Percentiles rank a stretch among this genome's conserved stretches.
phyloP scores from a whole-genome alignment of 192 early-diverging fungal species.

The Neocallimastix lanati region DNA sequence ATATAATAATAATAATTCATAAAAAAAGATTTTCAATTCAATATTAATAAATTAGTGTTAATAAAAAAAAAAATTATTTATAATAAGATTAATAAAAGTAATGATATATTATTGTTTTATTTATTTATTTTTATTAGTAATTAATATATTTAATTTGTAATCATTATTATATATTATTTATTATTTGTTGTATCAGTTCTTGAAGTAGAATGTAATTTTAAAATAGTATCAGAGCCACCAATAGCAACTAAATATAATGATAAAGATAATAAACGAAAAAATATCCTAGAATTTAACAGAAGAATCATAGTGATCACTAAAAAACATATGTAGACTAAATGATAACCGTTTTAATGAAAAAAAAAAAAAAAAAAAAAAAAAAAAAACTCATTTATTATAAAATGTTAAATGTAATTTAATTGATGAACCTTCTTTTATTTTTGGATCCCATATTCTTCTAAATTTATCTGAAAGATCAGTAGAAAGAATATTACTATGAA shows the following conservation, averaged over 20 bases:
- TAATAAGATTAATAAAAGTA: too few relatives aligned
- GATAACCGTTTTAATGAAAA: conserved; percentile 75
- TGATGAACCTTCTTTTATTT: conserved; percentile 49
- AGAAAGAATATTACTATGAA: conserved; percentile 47
- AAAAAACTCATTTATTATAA: conserved; percentile 69
- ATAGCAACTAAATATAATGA: conserved; percentile 53
- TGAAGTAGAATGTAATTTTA: neutral
- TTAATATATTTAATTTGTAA: too few relatives aligned
- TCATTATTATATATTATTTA: neutral
- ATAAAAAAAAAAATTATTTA: too few relatives aligned
- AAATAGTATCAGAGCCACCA: conserved; percentile 28
- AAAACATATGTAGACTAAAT: conserved; percentile 49
- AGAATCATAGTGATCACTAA: conserved; percentile 69
- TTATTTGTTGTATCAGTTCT: neutral
- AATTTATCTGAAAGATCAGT: conserved; percentile 72
- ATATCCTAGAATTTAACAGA: conserved; percentile 88
- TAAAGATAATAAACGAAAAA: conserved; percentile 60
- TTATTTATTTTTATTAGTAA: too few relatives aligned
- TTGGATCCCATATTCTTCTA: conserved; percentile 80
- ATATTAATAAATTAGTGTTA: too few relatives aligned
- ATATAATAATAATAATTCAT: too few relatives aligned
- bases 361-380: too few relatives aligned
- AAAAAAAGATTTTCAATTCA: too few relatives aligned
- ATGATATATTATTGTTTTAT: too few relatives aligned
- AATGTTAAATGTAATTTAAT: conserved; percentile 58